Evolutionary conservation across 148 eudicot species (phyloP).

Genomic region (Vaccinium vitisidaea): DNA sequence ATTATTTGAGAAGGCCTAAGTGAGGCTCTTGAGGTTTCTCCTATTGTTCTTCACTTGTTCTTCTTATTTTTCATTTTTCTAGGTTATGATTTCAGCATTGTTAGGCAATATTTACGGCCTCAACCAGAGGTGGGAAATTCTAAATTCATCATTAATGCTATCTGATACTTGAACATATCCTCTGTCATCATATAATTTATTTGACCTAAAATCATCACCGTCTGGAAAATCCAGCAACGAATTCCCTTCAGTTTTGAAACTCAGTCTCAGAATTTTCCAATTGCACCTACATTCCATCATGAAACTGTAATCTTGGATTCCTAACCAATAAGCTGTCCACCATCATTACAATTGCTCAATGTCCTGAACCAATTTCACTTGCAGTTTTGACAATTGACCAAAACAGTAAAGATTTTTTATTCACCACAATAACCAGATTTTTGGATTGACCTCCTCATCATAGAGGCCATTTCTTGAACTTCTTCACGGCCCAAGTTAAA

Average conservation of each 20-base stretch:
- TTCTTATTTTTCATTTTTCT: background rate
- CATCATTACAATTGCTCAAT: background rate
- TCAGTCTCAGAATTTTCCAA: background rate
- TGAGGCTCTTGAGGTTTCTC: too few relatives aligned
- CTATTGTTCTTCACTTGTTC: background rate
- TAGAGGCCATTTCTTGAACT: background rate
- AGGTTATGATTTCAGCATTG: background rate
- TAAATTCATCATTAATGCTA: background rate
- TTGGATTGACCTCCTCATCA: background rate
- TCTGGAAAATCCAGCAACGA: too few relatives aligned
- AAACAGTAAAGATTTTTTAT: background rate
- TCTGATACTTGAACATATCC: background rate
- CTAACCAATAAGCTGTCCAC: background rate
- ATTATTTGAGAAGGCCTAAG: background rate
- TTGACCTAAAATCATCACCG: too few relatives aligned
- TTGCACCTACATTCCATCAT: background rate
- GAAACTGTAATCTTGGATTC: background rate
- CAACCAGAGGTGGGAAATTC: background rate
- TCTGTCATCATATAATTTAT: too few relatives aligned
- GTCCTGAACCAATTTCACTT: background rate
- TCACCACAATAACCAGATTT: background rate
- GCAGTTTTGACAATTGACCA: background rate
- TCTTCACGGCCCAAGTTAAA: background rate
- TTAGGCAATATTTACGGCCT: background rate
- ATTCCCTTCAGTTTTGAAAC: background rate